These are phyloP conservation scores for Debaryomyces prosopidis DNA, from an alignment of 805 yeast genomes.

Conservation along the genomic window DNA sequence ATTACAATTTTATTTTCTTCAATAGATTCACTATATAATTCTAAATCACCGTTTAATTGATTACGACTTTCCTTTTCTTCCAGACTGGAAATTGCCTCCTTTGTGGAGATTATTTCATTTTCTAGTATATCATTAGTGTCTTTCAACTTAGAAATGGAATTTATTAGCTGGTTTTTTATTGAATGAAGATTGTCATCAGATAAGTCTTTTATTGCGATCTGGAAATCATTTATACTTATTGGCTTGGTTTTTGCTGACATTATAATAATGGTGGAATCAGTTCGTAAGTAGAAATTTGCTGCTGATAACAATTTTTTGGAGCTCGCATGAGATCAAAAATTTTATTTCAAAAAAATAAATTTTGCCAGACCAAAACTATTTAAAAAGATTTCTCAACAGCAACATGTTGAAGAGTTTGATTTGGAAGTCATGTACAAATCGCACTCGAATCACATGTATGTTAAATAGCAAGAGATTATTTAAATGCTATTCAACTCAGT, in stretches of 20 bases:
- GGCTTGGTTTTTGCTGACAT: conserved; percentile 17
- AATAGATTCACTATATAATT: conserved; percentile 54
- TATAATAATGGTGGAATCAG: not conserved
- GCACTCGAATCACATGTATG: too few relatives aligned
- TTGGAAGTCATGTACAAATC: not conserved
- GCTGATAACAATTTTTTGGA: not conserved
- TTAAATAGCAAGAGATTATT: not conserved
- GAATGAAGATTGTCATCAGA: conserved; percentile 35
- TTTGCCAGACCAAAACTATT: too few relatives aligned
- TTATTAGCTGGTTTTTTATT: conserved; percentile 21
- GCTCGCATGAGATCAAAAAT: not conserved
- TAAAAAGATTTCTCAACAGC: too few relatives aligned
- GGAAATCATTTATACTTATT: conserved; percentile 44
- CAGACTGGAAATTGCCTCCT: conserved; percentile 13
- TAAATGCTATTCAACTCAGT: not conserved
- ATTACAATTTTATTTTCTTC: conserved; percentile 58
- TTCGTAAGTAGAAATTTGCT: conserved; percentile 1
- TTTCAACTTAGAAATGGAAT: conserved; percentile 46
- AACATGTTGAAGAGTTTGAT: not conserved
- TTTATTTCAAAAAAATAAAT: not conserved
- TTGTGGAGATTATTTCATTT: conserved; percentile 32
- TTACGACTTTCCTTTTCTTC: conserved; percentile 13
- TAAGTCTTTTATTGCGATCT: conserved; percentile 52
- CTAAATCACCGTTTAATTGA: conserved; percentile 45
- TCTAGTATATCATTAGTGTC: conserved; percentile 53